Evolutionary conservation across 331 rosid genomes (phyloP), one percentile per base, ranked within the genome.

Genomic region (Malus hybrid): DNA sequence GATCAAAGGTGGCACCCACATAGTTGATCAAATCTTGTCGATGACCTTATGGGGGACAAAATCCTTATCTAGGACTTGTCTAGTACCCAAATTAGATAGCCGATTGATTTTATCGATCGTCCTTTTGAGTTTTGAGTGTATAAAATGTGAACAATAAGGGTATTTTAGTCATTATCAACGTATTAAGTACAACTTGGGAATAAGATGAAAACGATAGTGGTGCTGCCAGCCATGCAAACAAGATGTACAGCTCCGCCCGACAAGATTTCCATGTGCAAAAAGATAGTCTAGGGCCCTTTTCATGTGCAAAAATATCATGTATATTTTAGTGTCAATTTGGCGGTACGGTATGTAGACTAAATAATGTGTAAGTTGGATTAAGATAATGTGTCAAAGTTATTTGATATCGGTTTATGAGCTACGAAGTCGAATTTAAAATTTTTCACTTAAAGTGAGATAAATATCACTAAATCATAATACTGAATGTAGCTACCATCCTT

Each of bases 261-360:
- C 62, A 30, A 39, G 60, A 26, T 39, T 71, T 42, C 58, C 85
- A 84, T 73, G 80, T 81, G 85, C 56, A 24, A 50, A 73, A 73
- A 32, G 46, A 42, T 42, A 55, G 62, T 26, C 68, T 55, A 53
- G 10, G 30, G 30, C 63, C 4, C 44, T 5, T 20, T 6, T 39
- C 5, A 10, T 10, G 13, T 10, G 46, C 4, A 42, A 10, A 42
- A 42, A 42, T 42, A 42, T 42, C 46, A 42, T 42, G 46, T 42
- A 42, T 42, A 9, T 42, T 42, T 42, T 3, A 42, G 46, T 42
- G 46, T 10, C 12, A 10, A 42, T 10, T 42, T 42, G 46, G 46
- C 13, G 13, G 13, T 42, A 42, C 12, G 1, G 3, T 42, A 42
- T 34, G n/a, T 10, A 39, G 12, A 42, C 4, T 8, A 36, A 42